phyloP scores from a whole-genome alignment of 768 basidiomycete genomes.

The Lentinula lateritia region DNA sequence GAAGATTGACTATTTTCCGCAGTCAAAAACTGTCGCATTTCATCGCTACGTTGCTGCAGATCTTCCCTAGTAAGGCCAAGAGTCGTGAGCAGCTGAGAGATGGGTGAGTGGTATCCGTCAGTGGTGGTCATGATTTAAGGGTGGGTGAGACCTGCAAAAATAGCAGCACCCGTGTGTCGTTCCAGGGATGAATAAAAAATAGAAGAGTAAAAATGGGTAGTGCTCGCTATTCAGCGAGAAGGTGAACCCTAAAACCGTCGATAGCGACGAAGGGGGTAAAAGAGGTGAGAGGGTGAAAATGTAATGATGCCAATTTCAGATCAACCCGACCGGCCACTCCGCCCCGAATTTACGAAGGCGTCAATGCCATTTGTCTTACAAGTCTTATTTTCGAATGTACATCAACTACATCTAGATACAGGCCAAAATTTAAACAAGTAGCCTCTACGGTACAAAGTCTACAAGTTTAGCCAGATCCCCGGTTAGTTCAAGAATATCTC shows the following conservation, averaged over 20 bases:
- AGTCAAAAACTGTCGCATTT: constrained; percentile 77
- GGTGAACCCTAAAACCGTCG: not conserved
- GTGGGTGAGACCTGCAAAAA: not conserved
- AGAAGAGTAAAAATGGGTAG: not conserved
- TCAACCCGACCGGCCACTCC: constrained; percentile 3
- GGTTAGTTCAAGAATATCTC: not conserved
- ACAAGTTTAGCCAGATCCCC: not conserved
- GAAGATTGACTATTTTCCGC: constrained; percentile 41
- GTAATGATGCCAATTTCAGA: constrained; percentile 9
- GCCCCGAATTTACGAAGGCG: not conserved
- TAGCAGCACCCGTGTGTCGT: not conserved
- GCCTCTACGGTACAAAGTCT: constrained; percentile 22
- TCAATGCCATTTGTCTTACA: not conserved
- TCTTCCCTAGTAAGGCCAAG: constrained; percentile 78
- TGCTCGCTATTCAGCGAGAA: not conserved
- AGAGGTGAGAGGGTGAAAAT: constrained; percentile 5
- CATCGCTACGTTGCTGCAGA: constrained; percentile 61
- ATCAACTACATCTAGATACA: not conserved
- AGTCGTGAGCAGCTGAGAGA: constrained; percentile 63
- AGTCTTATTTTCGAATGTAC: not conserved
- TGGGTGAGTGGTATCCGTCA: constrained; percentile 53
- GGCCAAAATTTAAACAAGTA: not conserved
- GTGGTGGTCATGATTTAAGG: constrained; percentile 26
- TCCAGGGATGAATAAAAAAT: not conserved
- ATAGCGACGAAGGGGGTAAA: not conserved